These are phyloP conservation scores for Leptographium wingfieldii DNA, from an alignment of 2,329 filamentous ascomycete genomes.

Conservation along the genomic window DNA sequence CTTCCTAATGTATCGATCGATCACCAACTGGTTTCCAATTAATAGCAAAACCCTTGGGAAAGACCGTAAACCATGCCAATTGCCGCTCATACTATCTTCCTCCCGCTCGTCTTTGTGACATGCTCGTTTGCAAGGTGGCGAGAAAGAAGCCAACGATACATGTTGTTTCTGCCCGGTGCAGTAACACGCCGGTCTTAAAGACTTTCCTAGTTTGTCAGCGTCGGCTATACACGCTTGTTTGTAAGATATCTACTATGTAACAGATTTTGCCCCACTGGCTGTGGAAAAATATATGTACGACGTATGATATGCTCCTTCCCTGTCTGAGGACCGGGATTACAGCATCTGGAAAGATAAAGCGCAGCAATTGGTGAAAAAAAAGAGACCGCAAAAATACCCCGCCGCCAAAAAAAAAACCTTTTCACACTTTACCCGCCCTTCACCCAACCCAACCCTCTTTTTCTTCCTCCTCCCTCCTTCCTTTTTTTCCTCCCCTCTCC, in stretches of 20 bases:
- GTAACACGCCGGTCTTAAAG: not conserved
- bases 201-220: not conserved
- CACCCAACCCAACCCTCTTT: slow-evolving; percentile 5
- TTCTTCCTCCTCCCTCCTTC: not conserved
- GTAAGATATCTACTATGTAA: not conserved
- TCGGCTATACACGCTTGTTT: not conserved
- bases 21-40: slow-evolving; percentile 1
- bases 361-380: not conserved
- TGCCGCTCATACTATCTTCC: too few species aligned
- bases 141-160: too few species aligned
- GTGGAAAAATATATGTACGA: not conserved
- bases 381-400: slow-evolving; percentile 6
- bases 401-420: slow-evolving; percentile 9
- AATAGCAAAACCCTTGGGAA: too few species aligned
- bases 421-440: slow-evolving; percentile 7
- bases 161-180: not conserved
- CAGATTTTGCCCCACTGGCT: not conserved
- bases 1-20: slow-evolving; percentile 6
- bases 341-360: not conserved
- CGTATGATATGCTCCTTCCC: not conserved
- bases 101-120: too few species aligned
- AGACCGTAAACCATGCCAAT: too few species aligned
- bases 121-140: too few species aligned
- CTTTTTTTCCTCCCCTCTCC: slow-evolving; percentile 3
- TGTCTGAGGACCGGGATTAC: not conserved